A percentile compares a stretch with the other conserved stretches of the same genome.
Evolutionary conservation across 2,329 filamentous ascomycete species (phyloP).

Genomic region (Scedosporium apiospermum): DNA sequence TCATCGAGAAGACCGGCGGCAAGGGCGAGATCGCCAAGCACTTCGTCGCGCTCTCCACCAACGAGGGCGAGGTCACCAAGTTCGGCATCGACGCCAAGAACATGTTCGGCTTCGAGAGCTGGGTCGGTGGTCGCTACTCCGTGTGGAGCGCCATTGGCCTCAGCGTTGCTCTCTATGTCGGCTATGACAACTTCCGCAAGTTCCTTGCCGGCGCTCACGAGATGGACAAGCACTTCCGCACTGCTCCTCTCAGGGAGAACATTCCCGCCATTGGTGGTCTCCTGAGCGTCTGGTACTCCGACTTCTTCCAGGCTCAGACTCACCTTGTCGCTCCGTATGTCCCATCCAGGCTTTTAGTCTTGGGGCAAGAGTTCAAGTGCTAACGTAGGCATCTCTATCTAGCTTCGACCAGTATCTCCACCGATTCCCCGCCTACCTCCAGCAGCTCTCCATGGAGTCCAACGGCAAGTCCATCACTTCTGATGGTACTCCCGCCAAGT

Average conservation of each 20-base stretch:
- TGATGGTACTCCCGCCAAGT: conserved; percentile 86
- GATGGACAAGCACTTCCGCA: conserved; percentile 97
- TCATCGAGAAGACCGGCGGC: conserved; percentile 69
- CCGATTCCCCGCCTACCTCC: conserved; percentile 97
- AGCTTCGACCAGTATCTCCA: conserved; percentile 98
- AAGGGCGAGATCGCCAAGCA: conserved; percentile 92
- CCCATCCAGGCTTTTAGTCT: neutral
- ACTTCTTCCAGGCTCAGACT: conserved; percentile 97
- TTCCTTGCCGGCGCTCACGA: conserved; percentile 91
- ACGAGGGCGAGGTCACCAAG: conserved; percentile 90
- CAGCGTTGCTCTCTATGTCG: conserved; percentile 88
- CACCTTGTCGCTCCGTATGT: conserved; percentile 90
- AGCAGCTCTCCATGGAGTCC: conserved; percentile 99
- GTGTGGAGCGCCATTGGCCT: conserved; percentile 98
- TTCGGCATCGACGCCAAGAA: conserved; percentile 98
- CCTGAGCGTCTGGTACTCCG: conserved; percentile 95
- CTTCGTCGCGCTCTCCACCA: conserved; percentile 96
- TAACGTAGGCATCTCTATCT: conserved; percentile 5
- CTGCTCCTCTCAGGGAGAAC: conserved; percentile 85
- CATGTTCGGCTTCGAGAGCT: conserved; percentile 99
- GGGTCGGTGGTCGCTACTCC: conserved; percentile 96
- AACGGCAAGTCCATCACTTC: conserved; percentile 95
- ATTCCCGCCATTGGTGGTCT: conserved; percentile 89
- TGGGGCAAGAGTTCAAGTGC: neutral
- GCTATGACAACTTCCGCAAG: conserved; percentile 94